Conservation (phyloP, 805 yeast species). For the Citeromyces matritensis region DNA sequence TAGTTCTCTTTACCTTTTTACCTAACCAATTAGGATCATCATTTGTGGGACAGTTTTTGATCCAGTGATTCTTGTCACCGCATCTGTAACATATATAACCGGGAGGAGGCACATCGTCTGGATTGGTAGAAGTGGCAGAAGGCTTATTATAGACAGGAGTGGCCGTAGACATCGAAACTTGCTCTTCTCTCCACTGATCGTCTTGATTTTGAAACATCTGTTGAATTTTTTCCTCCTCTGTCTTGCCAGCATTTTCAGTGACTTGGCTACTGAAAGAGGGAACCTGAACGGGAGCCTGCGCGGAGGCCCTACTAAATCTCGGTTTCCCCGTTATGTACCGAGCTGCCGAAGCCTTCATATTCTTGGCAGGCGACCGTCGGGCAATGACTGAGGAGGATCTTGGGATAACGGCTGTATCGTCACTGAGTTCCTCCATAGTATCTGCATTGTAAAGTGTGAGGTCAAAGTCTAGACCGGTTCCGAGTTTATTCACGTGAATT, state of each 20-base stretch:
- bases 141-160: conserved; percentile 31
- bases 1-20: conserved; percentile 76
- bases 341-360: conserved; percentile 41
- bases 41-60: conserved; percentile 88
- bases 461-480: conserved; percentile 77
- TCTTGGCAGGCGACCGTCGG: conserved; percentile 57
- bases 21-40: conserved; percentile 92
- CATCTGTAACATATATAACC: conserved; percentile 95
- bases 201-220: conserved; percentile 89
- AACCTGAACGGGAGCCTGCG: conserved; percentile 6
- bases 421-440: conserved; percentile 60
- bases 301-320: conserved; percentile 16
- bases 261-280: too few relatives aligned
- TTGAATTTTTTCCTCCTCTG: conserved; percentile 81
- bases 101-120: conserved; percentile 80
- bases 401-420: conserved; percentile 85
- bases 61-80: conserved; percentile 94
- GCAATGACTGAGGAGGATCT: conserved; percentile 78
- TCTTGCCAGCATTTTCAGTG: conserved; percentile 25
- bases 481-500: conserved; percentile 63
- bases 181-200: conserved; percentile 91
- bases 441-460: conserved; percentile 49
- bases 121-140: not conserved
- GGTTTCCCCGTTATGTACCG: conserved; percentile 68
- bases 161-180: conserved; percentile 77